These are phyloP conservation scores for Crithidia brevicula DNA, from an alignment of 208 protist genomes.

Conservation along the genomic window DNA sequence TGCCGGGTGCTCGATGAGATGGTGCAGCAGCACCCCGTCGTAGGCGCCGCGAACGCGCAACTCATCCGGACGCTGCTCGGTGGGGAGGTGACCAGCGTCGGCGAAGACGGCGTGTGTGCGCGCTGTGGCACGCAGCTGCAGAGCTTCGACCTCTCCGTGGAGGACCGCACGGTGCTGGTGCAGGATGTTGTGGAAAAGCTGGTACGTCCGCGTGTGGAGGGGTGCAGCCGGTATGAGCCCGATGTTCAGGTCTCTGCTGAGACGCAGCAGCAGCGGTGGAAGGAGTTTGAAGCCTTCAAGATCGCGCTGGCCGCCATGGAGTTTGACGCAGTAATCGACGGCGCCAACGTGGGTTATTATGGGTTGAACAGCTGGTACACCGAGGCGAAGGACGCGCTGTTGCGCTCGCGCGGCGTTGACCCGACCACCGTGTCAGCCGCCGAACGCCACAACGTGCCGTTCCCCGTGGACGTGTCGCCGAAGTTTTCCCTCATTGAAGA, in stretches of 20 bases:
- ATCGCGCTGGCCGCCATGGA: slow-evolving; percentile 29
- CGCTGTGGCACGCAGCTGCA: slow-evolving; percentile 47
- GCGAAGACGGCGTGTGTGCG: slow-evolving; percentile 43
- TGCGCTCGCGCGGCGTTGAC: slow-evolving; percentile 55
- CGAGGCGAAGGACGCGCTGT: slow-evolving; percentile 63
- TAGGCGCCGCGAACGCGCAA: slow-evolving; percentile 62
- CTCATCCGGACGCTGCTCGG: slow-evolving; percentile 54
- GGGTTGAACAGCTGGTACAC: slow-evolving; percentile 79
- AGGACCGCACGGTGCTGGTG: slow-evolving; percentile 52
- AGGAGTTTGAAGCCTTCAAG: slow-evolving; percentile 69
- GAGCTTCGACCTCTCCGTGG: slow-evolving; percentile 66
- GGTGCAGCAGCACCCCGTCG: slow-evolving; percentile 75
- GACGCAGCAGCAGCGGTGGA: slow-evolving; percentile 44
- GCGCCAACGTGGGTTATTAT: slow-evolving; percentile 86
- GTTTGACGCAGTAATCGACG: slow-evolving; percentile 84
- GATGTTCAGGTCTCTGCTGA: slow-evolving; percentile 44
- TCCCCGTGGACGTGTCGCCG: slow-evolving; percentile 85
- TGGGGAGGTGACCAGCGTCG: slow-evolving; percentile 32
- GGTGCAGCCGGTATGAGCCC: slow-evolving; percentile 63
- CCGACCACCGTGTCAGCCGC: slow-evolving; percentile 35
- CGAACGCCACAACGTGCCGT: slow-evolving; percentile 56
- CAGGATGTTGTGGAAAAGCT: slow-evolving; percentile 81
- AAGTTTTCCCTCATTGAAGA: slow-evolving; percentile 86
- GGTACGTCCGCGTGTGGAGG: slow-evolving; percentile 49
- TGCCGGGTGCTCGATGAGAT: slow-evolving; percentile 43